Conservation (phyloP, 352 stramenopile species). For the Globisporangium acanthophoron region DNA sequence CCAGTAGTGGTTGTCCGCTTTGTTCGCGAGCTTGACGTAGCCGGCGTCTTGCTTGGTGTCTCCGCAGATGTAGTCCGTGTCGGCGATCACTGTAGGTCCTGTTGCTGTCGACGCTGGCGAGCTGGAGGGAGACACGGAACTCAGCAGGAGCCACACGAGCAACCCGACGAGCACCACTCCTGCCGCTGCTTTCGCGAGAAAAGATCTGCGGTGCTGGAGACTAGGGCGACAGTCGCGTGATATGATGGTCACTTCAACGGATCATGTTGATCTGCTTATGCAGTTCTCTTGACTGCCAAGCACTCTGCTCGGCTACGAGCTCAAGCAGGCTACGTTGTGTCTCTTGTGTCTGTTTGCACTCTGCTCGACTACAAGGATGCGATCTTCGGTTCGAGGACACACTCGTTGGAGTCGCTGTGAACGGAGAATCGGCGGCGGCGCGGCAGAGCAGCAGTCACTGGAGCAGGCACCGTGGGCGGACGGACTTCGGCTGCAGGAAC, state of each 20-base stretch:
- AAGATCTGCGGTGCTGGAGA: neutral
- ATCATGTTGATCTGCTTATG: too few relatives aligned
- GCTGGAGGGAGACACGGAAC: neutral
- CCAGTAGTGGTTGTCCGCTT: too few relatives aligned
- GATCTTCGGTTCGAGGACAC: neutral
- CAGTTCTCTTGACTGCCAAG: neutral
- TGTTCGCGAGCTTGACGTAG: too few relatives aligned
- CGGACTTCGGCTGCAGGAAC: neutral
- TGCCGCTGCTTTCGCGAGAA: neutral
- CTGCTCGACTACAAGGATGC: neutral
- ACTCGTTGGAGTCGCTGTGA: neutral
- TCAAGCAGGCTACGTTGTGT: neutral
- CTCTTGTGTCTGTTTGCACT: neutral
- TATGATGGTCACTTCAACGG: neutral
- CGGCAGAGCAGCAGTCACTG: neutral
- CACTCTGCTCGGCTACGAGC: neutral
- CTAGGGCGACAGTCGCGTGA: neutral
- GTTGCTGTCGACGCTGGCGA: neutral
- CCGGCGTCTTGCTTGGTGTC: neutral
- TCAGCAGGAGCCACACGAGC: neutral
- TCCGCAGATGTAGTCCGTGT: neutral
- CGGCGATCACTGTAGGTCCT: too few relatives aligned
- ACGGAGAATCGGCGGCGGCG: constrained; percentile 7
- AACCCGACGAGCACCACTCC: neutral
- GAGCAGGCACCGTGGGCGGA: neutral